A percentile compares a stretch with the other conserved stretches of the same genome.
Evolutionary conservation across 1,139 yeast genomes (phyloP).

Genomic region (Tardiomyces blankii): DNA sequence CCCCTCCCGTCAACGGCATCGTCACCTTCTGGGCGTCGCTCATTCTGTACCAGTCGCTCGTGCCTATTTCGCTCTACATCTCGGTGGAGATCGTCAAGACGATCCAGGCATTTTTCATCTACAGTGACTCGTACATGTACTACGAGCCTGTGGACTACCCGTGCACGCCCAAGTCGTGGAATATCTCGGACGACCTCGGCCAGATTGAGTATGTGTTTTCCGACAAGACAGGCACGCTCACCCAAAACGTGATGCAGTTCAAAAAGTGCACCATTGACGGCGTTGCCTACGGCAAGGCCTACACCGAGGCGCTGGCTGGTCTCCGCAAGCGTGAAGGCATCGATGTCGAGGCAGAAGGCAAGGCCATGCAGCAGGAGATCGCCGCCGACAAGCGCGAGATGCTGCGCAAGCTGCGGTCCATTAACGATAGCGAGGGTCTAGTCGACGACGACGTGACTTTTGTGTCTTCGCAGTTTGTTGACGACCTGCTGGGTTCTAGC

Average conservation of each 20-base stretch:
- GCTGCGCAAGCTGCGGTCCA: conserved; percentile 42
- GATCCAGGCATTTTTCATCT: conserved; percentile 86
- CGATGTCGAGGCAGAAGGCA: conserved; percentile 56
- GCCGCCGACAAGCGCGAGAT: conserved; percentile 51
- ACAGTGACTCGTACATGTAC: conserved; percentile 79
- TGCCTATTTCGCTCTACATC: conserved; percentile 89
- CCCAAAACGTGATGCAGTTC: conserved; percentile 96
- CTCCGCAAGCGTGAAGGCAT: conserved; percentile 79
- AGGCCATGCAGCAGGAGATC: conserved; percentile 52
- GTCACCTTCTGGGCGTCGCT: conserved; percentile 82
- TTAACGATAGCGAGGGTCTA: conserved; percentile 46
- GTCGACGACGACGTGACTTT: conserved; percentile 64
- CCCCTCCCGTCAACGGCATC: conserved; percentile 70
- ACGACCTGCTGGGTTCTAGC: conserved; percentile 39
- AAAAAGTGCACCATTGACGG: conserved; percentile 88
- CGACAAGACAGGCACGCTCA: conserved; percentile 93
- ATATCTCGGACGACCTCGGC: conserved; percentile 92
- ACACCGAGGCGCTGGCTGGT: conserved; percentile 93
- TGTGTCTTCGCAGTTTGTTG: conserved; percentile 55
- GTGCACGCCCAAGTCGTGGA: conserved; percentile 95
- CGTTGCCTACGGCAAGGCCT: conserved; percentile 81
- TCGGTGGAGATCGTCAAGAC: conserved; percentile 94
- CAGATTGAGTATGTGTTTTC: conserved; percentile 93
- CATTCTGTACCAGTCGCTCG: conserved; percentile 82
- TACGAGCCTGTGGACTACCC: conserved; percentile 81